Evolutionary conservation across 129 eudicot genomes (phyloP), one percentile per base, ranked within the genome.

Genomic region (Ambrosia artemisiifolia): DNA sequence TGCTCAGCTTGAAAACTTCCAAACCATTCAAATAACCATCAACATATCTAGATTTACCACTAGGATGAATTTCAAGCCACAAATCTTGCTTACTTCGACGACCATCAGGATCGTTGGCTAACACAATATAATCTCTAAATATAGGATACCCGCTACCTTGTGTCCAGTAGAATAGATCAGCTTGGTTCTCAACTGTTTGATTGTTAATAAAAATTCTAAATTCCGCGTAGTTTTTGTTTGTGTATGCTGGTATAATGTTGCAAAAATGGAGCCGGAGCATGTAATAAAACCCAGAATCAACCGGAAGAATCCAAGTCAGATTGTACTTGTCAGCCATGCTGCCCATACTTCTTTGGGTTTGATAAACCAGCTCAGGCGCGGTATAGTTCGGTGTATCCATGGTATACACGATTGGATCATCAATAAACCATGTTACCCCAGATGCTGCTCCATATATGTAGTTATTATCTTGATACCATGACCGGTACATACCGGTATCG

Each of bases 241-340:
- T n/a, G n/a, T n/a, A n/a, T n/a, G n/a, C n/a, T n/a, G 57, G 14
- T 38, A 63, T 57, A 78, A 54, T 84, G 65, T 24, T 90, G 68
- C 96, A 88, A 67, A 88, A 85, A 78, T 88, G 89, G 32, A 88
- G 67, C 78, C 96, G 79, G 82, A 83, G 32, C 44, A 70, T 46
- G 73, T 88, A 88, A 5, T 76, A 60, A 70, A 78, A 88, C 19
- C 83, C 80, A 0, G 80, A 72, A 77, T 88, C 96, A 44, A 88
- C 82, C 0, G 73, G 43, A 35, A 88, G 82, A 6, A 50, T 49
- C 96, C 96, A 88, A n/a, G 33, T 80, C 9, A 75, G 35, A 16
- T 65, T 65, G 65, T 77, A 56, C 68, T 19, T 14, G 36, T 66
- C 2, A 62, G 84, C 28, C 80, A 13, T 13, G 0, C 4, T 14